Conservation (phyloP, 805 yeast genomes). For the Wickerhamiella sorbophila region DNA sequence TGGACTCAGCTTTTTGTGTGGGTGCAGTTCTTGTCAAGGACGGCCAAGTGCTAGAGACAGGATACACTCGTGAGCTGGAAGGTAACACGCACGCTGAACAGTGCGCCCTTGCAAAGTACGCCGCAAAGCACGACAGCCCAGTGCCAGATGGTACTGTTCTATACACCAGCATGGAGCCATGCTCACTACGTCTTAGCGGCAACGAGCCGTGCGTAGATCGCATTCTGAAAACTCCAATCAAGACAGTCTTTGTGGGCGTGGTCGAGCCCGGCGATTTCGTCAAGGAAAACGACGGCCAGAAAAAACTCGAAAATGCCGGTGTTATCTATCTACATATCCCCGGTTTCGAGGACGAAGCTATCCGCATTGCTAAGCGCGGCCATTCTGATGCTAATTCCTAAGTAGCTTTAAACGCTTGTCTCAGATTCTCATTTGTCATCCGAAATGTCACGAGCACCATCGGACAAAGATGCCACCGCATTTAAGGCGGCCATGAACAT, state of each 20-base stretch:
- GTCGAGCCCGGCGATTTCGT: conserved; percentile 83
- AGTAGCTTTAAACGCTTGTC: background rate
- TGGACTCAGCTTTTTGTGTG: conserved; percentile 82
- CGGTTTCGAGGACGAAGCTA: conserved; percentile 62
- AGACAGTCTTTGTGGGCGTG: conserved; percentile 80
- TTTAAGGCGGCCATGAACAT: conserved; percentile 71
- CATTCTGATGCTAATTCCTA: too few relatives aligned
- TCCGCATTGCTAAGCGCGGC: conserved; percentile 60
- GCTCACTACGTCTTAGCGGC: conserved; percentile 78
- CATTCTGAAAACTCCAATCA: conserved; percentile 44
- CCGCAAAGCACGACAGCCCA: conserved; percentile 26
- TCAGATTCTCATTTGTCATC: background rate
- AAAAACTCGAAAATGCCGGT: conserved; percentile 39
- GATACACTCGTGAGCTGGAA: conserved; percentile 78
- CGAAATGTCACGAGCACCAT: too few relatives aligned
- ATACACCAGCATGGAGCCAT: conserved; percentile 97
- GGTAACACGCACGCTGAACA: conserved; percentile 98
- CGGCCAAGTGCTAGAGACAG: conserved; percentile 52
- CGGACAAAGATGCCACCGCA: conserved; percentile 51
- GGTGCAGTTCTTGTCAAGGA: conserved; percentile 73
- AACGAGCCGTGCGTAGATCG: conserved; percentile 80
- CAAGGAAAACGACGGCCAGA: conserved; percentile 51
- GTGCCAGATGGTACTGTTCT: conserved; percentile 68
- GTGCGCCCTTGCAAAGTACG: conserved; percentile 73
- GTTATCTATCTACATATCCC: conserved; percentile 67